Evolutionary conservation across 2,329 filamentous ascomycete genomes (phyloP), one percentile per base, ranked within the genome.

Genomic region (Fusarium sp.): DNA sequence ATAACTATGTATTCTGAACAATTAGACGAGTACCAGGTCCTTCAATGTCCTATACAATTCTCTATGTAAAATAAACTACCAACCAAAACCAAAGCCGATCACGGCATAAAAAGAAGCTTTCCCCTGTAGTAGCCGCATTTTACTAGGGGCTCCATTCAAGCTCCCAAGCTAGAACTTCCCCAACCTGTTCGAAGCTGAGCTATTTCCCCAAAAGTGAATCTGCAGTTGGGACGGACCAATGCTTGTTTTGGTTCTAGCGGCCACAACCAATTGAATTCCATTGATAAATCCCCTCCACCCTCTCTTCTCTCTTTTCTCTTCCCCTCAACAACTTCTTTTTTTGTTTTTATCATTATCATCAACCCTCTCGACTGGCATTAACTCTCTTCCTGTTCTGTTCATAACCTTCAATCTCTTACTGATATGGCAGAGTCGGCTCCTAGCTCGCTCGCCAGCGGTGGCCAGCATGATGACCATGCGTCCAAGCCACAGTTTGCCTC

Each of bases 401-500:
- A 51, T 20, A 25, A 18, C 18, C 1, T 37, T n/a, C 14, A 27
- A 24, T 37, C 10, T 25, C 7, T 13, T 18, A 46, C 52, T 46
- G 29, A 80, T 81, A 86, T 86, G 84, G 82, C 82, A 71, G 74
- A 79, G 65, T 73, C 73, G 67, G 66, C 75, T 64, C 65, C 70
- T 47, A 72, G 71, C 53, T 73, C 78, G 67, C 78, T 73, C 52
- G 60, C 64, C 68, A 80, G 76, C 69, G 80, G 78, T 61, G 71
- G 74, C 71, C 80, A 81, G 68, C 69, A 67, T 57, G 63, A 68
- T 46, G 69, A 68, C 6, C 59, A 69, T 22, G 57, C 67, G 22
- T 66, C 65, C 25, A 72, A 76, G 60, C 63, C 64, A 63, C 72
- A 54, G n/a, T 25, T 66, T 34, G 55, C 69, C 13, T 62, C 74